Conservation (phyloP, 2,329 filamentous ascomycete genomes). For the Colletotrichum orchidophilum region DNA sequence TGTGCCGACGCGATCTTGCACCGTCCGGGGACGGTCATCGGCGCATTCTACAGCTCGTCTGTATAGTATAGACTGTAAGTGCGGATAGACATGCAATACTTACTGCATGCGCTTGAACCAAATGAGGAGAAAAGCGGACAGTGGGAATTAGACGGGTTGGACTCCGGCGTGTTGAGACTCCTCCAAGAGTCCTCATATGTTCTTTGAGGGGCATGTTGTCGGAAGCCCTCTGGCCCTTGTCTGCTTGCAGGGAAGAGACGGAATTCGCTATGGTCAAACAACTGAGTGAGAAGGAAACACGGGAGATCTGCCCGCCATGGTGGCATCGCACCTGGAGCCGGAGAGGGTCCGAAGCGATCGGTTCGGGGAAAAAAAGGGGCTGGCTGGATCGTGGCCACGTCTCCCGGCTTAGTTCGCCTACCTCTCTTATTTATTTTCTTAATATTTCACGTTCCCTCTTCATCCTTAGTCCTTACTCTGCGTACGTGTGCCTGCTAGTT, state of each 20-base stretch:
- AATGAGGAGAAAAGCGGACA: neutral
- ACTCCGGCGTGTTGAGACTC: neutral
- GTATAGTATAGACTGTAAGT: neutral
- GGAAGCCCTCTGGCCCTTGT: neutral
- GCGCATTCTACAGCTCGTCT: neutral
- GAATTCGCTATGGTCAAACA: neutral
- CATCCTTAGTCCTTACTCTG: neutral
- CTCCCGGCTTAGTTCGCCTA: neutral
- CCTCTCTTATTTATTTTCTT: neutral
- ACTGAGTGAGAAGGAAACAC: neutral
- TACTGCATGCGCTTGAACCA: slow-evolving; percentile 8
- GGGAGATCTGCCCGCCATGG: neutral
- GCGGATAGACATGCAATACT: neutral
- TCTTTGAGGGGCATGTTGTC: neutral
- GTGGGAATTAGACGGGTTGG: neutral
- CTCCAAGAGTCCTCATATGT: neutral
- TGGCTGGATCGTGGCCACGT: neutral
- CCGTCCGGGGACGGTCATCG: too few species aligned
- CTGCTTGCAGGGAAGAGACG: slow-evolving; percentile 1
- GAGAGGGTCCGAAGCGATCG: neutral
- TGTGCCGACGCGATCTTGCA: too few species aligned
- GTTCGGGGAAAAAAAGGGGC: neutral
- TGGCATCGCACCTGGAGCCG: slow-evolving; percentile 8
- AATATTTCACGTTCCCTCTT: too few species aligned
- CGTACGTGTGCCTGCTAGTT: neutral